Base-by-base conservation (phyloP, 2,329 filamentous ascomycete genomes). In the Neopestalotiopsis rosae region DNA sequence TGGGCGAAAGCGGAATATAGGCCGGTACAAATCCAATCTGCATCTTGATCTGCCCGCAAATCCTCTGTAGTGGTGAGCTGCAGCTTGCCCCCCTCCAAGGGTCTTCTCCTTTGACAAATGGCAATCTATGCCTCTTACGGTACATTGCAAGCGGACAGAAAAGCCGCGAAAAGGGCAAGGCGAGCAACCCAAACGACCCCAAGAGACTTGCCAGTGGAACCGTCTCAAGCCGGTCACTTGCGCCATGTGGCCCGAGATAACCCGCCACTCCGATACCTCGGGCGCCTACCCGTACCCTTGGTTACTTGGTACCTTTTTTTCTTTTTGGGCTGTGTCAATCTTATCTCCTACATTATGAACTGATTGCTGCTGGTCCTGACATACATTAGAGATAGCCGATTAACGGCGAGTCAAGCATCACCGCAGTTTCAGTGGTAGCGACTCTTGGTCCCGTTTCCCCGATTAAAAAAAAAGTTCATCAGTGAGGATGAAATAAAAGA, bases 351-450 rank as follows among this genome's bases (percentile, higher is more conserved):
- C 28, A 57, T 49, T 66, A 38, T 45, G 34, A 24, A 45, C 20
- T 32, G 63, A 52, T 52, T 52, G 45, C 45, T 52, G 45, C 34
- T 38, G 5, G 34, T 17, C 45, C 45, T 52, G 45, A 52, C 45
- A 52, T 52, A 38, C 34, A 38, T 38, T 38, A 52, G 45, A 52
- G 45, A 57, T 56, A 58, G 63, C 63, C 63, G 63, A 66, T 57
- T 9, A 66, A 57, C 63, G 63, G 63, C 63, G 63, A 66, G 63
- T 66, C 63, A 66, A 57, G 49, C 40, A 24, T 56, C 34, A 57
- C 28, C 52, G 45, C 59, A 62, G 34, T n/a, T 52, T 52, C 17
- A 52, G 45, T n/a, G 17, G 45, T 52, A 52, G 45, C 45, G 59
- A 62, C 17, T 62, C 30, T 34, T 62, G 30, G 59, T 62, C 34